Percentiles rank a stretch among this genome's conserved stretches.
These are phyloP conservation scores for Kodamaea kakaduensis DNA, from an alignment of 805 yeast genomes.

Conservation along the genomic window DNA sequence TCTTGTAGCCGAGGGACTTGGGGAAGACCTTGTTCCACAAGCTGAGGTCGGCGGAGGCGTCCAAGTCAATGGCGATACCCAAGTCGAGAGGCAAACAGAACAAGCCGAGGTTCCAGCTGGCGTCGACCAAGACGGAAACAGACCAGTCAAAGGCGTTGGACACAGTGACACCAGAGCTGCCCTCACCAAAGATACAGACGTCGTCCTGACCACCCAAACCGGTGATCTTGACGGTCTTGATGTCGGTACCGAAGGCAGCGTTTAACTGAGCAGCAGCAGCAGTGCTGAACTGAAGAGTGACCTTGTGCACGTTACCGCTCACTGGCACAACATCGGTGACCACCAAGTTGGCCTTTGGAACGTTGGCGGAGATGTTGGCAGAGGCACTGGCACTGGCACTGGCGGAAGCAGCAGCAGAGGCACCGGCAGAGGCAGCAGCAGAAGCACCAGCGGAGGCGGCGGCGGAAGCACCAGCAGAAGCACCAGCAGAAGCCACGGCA, in stretches of 20 bases:
- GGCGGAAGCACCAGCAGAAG: no score
- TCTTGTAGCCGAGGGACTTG: slow-evolving; percentile 7
- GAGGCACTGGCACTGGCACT: slow-evolving; percentile 6
- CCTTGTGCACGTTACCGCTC: slow-evolving; percentile 17
- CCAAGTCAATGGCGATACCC: slow-evolving; percentile 15
- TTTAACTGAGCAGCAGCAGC: slow-evolving; percentile 14
- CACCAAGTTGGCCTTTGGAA: slow-evolving; percentile 17
- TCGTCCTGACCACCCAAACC: slow-evolving; percentile 11
- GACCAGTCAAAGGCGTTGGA: slow-evolving; percentile 17
- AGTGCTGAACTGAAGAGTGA: slow-evolving; percentile 18
- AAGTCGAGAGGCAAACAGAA: slow-evolving; percentile 17
- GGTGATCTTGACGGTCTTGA: slow-evolving; percentile 9
- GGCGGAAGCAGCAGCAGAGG: neutral
- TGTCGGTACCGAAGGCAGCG: slow-evolving; percentile 9
- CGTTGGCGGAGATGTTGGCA: slow-evolving; percentile 9
- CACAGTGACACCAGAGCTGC: slow-evolving; percentile 6
- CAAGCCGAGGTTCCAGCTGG: slow-evolving; percentile 11
- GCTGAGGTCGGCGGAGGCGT: slow-evolving; percentile 7
- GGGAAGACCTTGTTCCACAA: slow-evolving; percentile 12
- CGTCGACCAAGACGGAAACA: slow-evolving; percentile 15
- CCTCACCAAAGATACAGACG: slow-evolving; percentile 12
- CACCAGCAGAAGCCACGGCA: no score
- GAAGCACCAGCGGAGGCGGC: no score
- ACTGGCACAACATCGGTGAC: slow-evolving; percentile 17
- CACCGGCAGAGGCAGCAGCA: no score